phyloP scores from a whole-genome alignment of 768 basidiomycete species.

The Podaxis sp. region DNA sequence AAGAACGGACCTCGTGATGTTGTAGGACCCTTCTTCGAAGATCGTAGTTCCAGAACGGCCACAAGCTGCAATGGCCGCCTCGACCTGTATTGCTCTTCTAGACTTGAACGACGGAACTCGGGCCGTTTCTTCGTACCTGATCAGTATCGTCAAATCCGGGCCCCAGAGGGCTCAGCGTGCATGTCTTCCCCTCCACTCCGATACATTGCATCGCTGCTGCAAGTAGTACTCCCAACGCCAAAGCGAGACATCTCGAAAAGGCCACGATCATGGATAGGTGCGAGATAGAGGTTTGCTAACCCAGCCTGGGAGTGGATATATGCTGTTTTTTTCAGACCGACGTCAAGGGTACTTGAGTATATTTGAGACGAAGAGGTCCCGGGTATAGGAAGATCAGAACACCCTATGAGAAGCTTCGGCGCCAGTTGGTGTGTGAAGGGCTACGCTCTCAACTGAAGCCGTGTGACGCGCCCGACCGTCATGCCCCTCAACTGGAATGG shows the following conservation, averaged over 20 bases:
- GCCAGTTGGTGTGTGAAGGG: not conserved
- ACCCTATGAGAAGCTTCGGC: not conserved
- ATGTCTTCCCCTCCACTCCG: conserved; percentile 23
- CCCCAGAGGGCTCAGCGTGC: conserved; percentile 34
- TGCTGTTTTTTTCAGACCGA: not conserved
- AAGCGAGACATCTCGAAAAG: not conserved
- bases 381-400: not conserved
- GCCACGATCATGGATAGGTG: not conserved
- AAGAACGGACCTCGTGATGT: conserved; percentile 45
- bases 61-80: conserved; percentile 47
- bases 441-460: no score
- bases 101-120: not conserved
- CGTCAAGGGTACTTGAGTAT: not conserved
- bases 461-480: not conserved
- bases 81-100: conserved; percentile 33
- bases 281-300: not conserved
- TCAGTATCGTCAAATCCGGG: conserved; percentile 39
- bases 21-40: conserved; percentile 45
- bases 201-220: conserved; percentile 15
- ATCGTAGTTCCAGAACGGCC: conserved; percentile 46
- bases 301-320: not conserved
- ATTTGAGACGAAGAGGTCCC: not conserved
- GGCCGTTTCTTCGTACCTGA: conserved; percentile 26
- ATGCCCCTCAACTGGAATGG: not conserved
- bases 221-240: conserved; percentile 14